Evolutionary conservation across 2,329 filamentous ascomycete species (phyloP), one percentile per base, ranked within the genome.

Genomic region (Dryadomyces quercus-mongolicae): DNA sequence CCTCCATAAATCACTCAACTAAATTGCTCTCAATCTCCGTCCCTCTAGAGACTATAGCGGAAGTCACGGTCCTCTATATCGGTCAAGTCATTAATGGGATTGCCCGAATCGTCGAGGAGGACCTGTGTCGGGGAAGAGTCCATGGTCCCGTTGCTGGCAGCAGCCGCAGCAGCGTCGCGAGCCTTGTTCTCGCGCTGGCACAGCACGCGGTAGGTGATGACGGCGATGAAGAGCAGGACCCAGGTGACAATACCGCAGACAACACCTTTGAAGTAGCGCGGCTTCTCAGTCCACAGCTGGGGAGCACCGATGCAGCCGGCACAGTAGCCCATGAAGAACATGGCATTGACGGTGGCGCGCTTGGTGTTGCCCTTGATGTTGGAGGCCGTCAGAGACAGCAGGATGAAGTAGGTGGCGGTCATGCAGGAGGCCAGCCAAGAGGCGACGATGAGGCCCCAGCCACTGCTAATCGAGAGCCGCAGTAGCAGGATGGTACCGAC

Each of bases 291-390:
- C 73, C 74, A 77, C 1, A 75, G 65, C 60, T 78, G 73, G n/a
- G 74, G 74, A 1, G 64, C 63, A 0, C 65, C 71, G 52, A 75
- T 74, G 59, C 71, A 71, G 1, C 71, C 72, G 5, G 67, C 69
- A 46, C 70, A 73, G 59, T 76, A 77, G 0, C 71, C 72, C 25
- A 76, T 71, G 62, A 76, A 77, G 61, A 75, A 76, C 60, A 75
- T 66, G 5, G 70, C 67, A 51, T 70, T 74, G 31, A 74, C 69
- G 3, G 72, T 64, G 9, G 72, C 65, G 3, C 71, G 69, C 59
- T 77, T 77, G 1, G 74, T 77, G 60, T 77, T 77, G 0, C 75
- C 74, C 52, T 74, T 73, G 25, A 76, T 68, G 54, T 77, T 77
- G 3, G 73, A 76, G 0, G 73, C 72, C 1, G 65, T 67, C 1